Evolutionary conservation across 2,329 filamentous ascomycete species (phyloP), one percentile per base, ranked within the genome.

Genomic region (Calonectria pseudoreteaudii): DNA sequence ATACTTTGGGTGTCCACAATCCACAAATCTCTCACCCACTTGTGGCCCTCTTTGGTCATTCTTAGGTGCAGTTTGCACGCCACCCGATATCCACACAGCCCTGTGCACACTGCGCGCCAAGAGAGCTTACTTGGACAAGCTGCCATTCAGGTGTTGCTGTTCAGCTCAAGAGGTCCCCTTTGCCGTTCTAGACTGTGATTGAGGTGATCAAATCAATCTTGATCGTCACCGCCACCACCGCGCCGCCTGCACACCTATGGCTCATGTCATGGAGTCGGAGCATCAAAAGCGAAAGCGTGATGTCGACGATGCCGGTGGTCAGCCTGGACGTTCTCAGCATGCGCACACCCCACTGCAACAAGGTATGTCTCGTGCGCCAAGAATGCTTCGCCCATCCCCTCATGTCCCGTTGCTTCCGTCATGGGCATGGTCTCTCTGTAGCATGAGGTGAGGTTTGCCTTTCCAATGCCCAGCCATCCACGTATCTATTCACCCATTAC

Each of bases 201-300:
- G 44, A 70, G 56, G 58, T 65, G 58, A 70, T 50, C 60, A 58
- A 67, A 65, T 50, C 60, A 44, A 58, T 44, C 26, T 49, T 56
- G 38, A 23, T 58, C 60, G 16, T 64, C 65, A 52, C 47, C 56
- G 41, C 70, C 34, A 38, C 73, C 69, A 64, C 50, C 50, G 67
- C 44, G 66, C 50, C 41, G 66, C 50, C 41, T 58, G 70, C 68
- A 50, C 38, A 60, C 65, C 41, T 70, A 88, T 88, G 86, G 85
- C 86, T 77, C 86, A 87, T 81, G 83, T 81, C 79, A 80, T 83
- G 75, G 86, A 86, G 38, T 75, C 81, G 68, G 85, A 88, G 70
- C 81, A 84, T 76, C 84, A 85, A 81, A 89, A 89, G 83, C 86
- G 87, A 76, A 89, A 88, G 80, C 86, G 87, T 77, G 86, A 87